Evolutionary conservation across 495 filamentous ascomycete genomes (phyloP).

Genomic region (Astrothelium subdiscretum): DNA sequence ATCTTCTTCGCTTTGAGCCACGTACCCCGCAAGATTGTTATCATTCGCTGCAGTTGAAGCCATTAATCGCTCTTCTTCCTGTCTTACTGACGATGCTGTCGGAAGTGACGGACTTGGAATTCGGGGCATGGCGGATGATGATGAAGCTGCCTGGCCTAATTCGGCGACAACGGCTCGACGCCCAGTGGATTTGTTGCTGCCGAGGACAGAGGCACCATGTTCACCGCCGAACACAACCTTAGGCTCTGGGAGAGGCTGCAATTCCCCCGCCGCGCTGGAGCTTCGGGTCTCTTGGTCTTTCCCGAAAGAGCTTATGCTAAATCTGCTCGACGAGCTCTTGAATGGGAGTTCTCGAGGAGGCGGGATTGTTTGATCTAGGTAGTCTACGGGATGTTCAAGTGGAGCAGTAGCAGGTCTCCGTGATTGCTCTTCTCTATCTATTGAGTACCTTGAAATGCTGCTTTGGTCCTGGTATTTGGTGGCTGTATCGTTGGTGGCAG

Average conservation of each 20-base stretch:
- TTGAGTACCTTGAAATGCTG: neutral
- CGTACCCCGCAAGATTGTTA: slow-evolving; percentile 23
- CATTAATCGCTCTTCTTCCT: slow-evolving; percentile 11
- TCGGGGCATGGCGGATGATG: neutral
- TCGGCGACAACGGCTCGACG: too few species aligned
- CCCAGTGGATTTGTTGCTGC: neutral
- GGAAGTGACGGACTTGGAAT: neutral
- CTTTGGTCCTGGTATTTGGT: neutral
- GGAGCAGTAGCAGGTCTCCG: slow-evolving; percentile 10
- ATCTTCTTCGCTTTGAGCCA: slow-evolving; percentile 22
- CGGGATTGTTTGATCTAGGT: slow-evolving; percentile 15
- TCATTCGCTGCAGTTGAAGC: slow-evolving; percentile 9
- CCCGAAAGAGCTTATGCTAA: neutral
- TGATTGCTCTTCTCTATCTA: neutral
- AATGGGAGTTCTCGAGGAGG: slow-evolving; percentile 31
- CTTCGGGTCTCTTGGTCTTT: slow-evolving; percentile 2
- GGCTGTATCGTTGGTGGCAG: neutral
- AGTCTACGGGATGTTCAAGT: neutral
- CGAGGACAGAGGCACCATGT: neutral
- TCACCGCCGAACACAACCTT: slow-evolving; percentile 10
- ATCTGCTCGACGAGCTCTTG: slow-evolving; percentile 7
- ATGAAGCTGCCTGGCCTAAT: too few species aligned
- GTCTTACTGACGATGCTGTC: neutral
- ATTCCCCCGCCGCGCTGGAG: slow-evolving; percentile 12
- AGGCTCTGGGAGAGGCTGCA: slow-evolving; percentile 20